Evolutionary conservation across 2,329 filamentous ascomycete species (phyloP), one percentile per base, ranked within the genome.

Genomic region (Aspergillus bombycis): DNA sequence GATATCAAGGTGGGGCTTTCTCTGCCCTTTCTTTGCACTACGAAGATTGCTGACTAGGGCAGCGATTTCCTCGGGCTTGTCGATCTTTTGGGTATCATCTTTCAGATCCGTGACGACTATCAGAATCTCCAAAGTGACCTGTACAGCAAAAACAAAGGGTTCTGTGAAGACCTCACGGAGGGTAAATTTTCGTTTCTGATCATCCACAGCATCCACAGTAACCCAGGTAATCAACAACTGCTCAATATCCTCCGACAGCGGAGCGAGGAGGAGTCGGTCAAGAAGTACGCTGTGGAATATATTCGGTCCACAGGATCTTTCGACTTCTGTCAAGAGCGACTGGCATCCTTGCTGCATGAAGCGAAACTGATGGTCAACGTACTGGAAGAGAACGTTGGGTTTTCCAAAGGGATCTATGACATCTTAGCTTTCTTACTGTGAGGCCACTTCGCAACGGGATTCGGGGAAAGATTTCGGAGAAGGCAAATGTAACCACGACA

Each of bases 21-120:
- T 16, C 34, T 8, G 16, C 34, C 5, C 0, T 7, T 36, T 16
- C 1, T 2, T 5, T 36, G 34, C 5, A 36, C 34, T 36, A 2
- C 34, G 0, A 36, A 3, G 14, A 9, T 21, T 21, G n/a, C 12
- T 48, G 7, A 16, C 45, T 16, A 23, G 73, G 94, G 77, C 53
- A 45, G 41, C n/a, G 41, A 43, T 21, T 43, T 76, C 5, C 68
- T 79, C 58, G 77, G 77, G 66, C 76, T 8, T 43, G 41, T 21
- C 19, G 41, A 43, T 10, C 41, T 43, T 4, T 11, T 43, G 41
- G 41, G 41, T 11, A 5, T 43, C 19, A 73, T 77, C 26, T 79
- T 79, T 57, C 78, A 80, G 60, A 77, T 80, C 48, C 75, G 77
- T 23, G 78, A 81, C 81, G 94, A 97, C 84, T 43, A 43, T 11